phyloP scores from a whole-genome alignment of 805 yeast species.

The Cyberlindnera mrakii region DNA sequence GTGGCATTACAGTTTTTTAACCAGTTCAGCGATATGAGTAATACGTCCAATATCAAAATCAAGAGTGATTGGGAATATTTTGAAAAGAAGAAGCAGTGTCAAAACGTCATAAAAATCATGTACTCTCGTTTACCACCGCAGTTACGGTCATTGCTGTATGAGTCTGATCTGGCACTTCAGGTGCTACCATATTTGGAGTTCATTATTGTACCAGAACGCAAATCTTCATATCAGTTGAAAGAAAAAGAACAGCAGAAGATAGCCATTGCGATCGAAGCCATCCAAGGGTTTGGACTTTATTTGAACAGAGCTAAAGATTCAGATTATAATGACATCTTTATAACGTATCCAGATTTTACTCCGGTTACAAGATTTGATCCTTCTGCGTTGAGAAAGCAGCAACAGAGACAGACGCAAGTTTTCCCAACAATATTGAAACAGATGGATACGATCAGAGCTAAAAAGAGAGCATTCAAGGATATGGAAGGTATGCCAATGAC shows the following conservation, averaged over 20 bases:
- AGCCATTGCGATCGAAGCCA: constrained; percentile 31
- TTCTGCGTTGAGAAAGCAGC: constrained; percentile 12
- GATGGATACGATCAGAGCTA: constrained; percentile 25
- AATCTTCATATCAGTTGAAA: constrained; percentile 16
- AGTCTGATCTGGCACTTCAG: constrained; percentile 21
- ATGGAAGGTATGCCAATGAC: constrained; percentile 1
- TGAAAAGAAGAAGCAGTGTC: constrained; percentile 15
- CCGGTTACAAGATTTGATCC: constrained; percentile 18
- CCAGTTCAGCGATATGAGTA: constrained; percentile 56
- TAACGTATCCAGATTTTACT: constrained; percentile 20
- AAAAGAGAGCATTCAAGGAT: constrained; percentile 26
- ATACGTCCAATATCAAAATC: constrained; percentile 25
- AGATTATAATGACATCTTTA: constrained; percentile 21
- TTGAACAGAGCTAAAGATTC: constrained; percentile 31
- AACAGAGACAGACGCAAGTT: constrained; percentile 16
- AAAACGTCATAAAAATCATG: constrained; percentile 8
- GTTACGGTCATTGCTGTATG: constrained; percentile 10
- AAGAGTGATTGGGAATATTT: constrained; percentile 25
- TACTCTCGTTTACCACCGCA: constrained; percentile 9
- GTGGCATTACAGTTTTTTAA: constrained; percentile 59
- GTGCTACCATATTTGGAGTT: constrained; percentile 30
- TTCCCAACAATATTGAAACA: constrained; percentile 21
- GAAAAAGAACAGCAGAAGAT: constrained; percentile 20
- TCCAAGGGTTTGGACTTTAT: constrained; percentile 34
- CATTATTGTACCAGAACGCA: constrained; percentile 25